A percentile compares a stretch with the other conserved stretches of the same genome.
phyloP scores from a whole-genome alignment of 176 grass and related monocot species.

The Avena insularis region DNA sequence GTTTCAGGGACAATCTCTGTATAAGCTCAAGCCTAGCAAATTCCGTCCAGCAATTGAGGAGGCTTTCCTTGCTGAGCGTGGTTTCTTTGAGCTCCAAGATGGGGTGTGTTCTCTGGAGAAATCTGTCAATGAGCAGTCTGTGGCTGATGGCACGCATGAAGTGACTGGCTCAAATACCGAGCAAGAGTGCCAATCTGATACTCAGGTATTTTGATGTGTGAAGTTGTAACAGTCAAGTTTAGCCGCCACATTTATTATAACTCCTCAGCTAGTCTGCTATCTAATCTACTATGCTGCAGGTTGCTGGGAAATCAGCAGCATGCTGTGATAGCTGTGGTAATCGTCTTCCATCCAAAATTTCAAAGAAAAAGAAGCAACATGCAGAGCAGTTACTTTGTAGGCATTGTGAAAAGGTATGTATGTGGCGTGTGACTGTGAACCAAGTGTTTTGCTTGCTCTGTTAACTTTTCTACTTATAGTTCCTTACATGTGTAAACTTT shows the following conservation, averaged over 20 bases:
- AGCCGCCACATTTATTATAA: neutral
- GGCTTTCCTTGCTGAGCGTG: slow-evolving; percentile 80
- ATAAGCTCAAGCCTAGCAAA: slow-evolving; percentile 68
- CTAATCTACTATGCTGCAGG: slow-evolving; percentile 44
- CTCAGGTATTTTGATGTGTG: slow-evolving; percentile 44
- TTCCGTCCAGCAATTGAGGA: slow-evolving; percentile 86
- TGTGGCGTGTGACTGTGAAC: neutral
- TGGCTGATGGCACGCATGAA: slow-evolving; percentile 46
- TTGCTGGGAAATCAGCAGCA: slow-evolving; percentile 46
- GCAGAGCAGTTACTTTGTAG: slow-evolving; percentile 61
- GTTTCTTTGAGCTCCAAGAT: slow-evolving; percentile 63
- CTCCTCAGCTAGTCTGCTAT: slow-evolving; percentile 14
- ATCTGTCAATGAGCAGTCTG: slow-evolving; percentile 48
- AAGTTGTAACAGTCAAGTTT: neutral
- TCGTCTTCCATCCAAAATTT: slow-evolving; percentile 52
- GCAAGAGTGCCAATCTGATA: slow-evolving; percentile 70
- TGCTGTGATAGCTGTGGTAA: slow-evolving; percentile 71
- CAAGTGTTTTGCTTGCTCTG: neutral
- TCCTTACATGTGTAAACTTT: slow-evolving; percentile 35
- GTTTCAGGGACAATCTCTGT: slow-evolving; percentile 78
- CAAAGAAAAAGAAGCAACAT: slow-evolving; percentile 66
- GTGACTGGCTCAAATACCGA: slow-evolving; percentile 66
- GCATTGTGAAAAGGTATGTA: slow-evolving; percentile 71
- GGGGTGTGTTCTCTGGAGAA: slow-evolving; percentile 40
- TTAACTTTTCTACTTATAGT: neutral